These are phyloP conservation scores for Hymenoscyphus repandus DNA, from an alignment of 2,329 filamentous ascomycete genomes.

Conservation along the genomic window DNA sequence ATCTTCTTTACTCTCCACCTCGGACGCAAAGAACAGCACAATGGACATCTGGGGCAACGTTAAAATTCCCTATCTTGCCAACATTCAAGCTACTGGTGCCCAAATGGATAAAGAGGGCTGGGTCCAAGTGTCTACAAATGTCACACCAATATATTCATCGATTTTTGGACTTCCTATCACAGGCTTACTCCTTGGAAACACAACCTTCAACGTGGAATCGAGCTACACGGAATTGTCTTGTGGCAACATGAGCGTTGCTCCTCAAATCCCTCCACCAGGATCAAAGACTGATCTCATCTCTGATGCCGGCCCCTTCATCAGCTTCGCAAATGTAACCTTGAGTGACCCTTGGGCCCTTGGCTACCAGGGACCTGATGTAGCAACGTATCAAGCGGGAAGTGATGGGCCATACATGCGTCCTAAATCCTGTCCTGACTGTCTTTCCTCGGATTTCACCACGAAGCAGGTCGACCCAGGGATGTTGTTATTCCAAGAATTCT, in stretches of 20 bases:
- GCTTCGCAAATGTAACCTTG: conserved; percentile 12
- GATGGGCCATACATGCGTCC: conserved; percentile 11
- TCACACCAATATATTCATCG: conserved; percentile 16
- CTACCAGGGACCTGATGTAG: conserved; percentile 19
- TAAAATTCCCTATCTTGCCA: conserved; percentile 24
- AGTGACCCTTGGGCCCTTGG: conserved; percentile 17
- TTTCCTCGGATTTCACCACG: conserved; percentile 2
- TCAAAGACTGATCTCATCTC: conserved; percentile 14
- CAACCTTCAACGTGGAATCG: conserved; percentile 20
- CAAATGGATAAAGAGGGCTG: conserved; percentile 15
- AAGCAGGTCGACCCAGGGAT: conserved; percentile 11
- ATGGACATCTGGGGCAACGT: conserved; percentile 30
- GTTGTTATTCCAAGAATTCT: conserved; percentile 19
- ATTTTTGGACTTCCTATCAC: conserved; percentile 21
- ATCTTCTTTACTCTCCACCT: conserved; percentile 19
- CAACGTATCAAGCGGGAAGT: conserved; percentile 1
- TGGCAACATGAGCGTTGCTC: conserved; percentile 8
- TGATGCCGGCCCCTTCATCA: conserved; percentile 16
- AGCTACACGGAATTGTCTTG: conserved; percentile 20
- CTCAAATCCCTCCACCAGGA: not conserved
- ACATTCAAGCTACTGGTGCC: conserved; percentile 6
- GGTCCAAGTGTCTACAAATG: conserved; percentile 12
- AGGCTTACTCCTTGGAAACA: conserved; percentile 15
- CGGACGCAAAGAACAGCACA: conserved; percentile 14
- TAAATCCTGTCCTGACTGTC: conserved; percentile 18